A percentile compares a stretch with the other conserved stretches of the same genome.
phyloP scores from a whole-genome alignment of 2,329 filamentous ascomycete genomes.

The Apiospora phragmitis region DNA sequence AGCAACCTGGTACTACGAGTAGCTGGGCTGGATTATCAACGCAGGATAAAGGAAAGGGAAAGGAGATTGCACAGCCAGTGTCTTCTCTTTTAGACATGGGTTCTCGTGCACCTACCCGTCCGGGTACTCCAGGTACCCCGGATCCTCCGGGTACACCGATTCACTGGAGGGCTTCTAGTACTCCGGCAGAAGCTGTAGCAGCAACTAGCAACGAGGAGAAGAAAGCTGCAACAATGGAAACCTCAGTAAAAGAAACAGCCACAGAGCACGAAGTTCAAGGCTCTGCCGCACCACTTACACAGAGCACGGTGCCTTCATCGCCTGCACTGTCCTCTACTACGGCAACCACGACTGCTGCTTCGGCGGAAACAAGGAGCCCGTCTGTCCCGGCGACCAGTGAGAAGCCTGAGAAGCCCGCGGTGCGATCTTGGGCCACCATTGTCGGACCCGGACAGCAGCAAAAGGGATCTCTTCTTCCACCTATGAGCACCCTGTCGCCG shows the following conservation, averaged over 20 bases:
- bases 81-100: background rate
- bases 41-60: background rate
- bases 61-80: background rate
- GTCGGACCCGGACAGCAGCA: background rate
- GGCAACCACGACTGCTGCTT: background rate
- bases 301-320: too few species aligned
- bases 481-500: background rate
- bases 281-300: background rate
- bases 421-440: background rate
- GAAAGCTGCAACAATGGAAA: background rate
- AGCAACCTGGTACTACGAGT: background rate
- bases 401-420: background rate
- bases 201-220: background rate
- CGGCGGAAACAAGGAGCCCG: background rate
- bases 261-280: background rate
- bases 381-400: background rate
- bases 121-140: background rate
- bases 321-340: background rate
- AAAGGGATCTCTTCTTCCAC: background rate
- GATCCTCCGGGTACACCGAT: too few species aligned
- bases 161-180: background rate
- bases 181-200: background rate
- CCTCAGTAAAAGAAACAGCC: background rate
- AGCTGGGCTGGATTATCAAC: background rate
- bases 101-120: background rate